A percentile compares a stretch with the other conserved stretches of the same genome.
These are phyloP conservation scores for Camelina hispida DNA, from an alignment of 345 rosid genomes.

Conservation along the genomic window DNA sequence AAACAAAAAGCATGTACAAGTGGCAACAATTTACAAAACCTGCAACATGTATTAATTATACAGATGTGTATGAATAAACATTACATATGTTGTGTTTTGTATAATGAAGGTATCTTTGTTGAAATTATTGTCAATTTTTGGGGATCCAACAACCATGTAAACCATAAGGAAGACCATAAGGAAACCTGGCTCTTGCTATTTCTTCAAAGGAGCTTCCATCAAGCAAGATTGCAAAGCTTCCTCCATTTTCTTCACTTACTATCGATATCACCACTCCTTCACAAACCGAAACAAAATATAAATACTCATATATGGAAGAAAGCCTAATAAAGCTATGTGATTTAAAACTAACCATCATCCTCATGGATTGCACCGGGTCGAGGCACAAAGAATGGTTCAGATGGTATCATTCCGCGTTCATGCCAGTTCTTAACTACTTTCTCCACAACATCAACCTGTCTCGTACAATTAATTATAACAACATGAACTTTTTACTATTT, in stretches of 20 bases:
- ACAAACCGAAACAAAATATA: not conserved
- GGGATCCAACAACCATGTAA: conserved; percentile 98
- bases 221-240: conserved; percentile 73
- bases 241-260: conserved; percentile 81
- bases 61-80: conserved; percentile 20
- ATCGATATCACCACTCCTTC: conserved; percentile 87
- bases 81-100: conserved; percentile 26
- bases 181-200: conserved; percentile 92
- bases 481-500: not conserved
- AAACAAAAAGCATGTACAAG: not conserved
- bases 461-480: conserved; percentile 13
- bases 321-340: not conserved
- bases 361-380: conserved; percentile 83
- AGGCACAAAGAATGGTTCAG: conserved; percentile 91
- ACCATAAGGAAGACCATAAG: conserved; percentile 93
- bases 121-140: conserved; percentile 35
- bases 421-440: conserved; percentile 87
- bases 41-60: conserved; percentile 32
- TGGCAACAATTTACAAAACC: conserved; percentile 21
- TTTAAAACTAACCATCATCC: conserved; percentile 80
- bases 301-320: not conserved
- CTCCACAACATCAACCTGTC: conserved; percentile 71
- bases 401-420: conserved; percentile 80
- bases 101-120: conserved; percentile 28
- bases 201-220: conserved; percentile 88